Base-by-base conservation (phyloP, 2,329 filamentous ascomycete genomes). In the Cercospora sp. region DNA sequence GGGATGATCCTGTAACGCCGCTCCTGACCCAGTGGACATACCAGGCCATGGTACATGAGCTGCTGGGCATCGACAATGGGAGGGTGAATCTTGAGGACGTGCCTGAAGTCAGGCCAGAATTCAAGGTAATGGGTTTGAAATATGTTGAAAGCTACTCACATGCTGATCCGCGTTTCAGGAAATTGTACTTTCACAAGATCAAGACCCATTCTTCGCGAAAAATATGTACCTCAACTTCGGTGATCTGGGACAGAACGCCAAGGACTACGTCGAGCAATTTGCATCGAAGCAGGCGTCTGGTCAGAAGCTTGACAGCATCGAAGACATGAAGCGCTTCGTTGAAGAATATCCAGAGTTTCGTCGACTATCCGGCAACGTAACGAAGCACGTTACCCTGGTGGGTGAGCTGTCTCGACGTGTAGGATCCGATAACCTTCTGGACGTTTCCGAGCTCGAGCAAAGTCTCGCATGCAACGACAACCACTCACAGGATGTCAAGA, bases 201-300 rank as follows among this genome's bases (percentile, higher is more conserved):
- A 99, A 80, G 95, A 99, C 76, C 94, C 95, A 0, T 99, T 99
- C 82, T 99, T 99, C 83, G 97, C 90, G 81, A 97, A 97, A 83
- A 98, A 98, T 80, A 98, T 98, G 94, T 98, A 94, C 74, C 87
- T 97, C 75, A 98, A 98, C 78, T 99, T 98, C 79, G 94, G 94
- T 64, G 94, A 98, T 73, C 85, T 99, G 5, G 94, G 95, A 10
- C 91, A 94, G 48, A 97, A 96, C 74, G 97, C 97, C 77, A 98
- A 98, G 79, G 94, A 97, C 86, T 99, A 99, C 75, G 95, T 99
- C 65, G 94, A 97, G 77, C 95, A 98, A 77, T 99, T 98, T 77
- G 95, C 98, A 75, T 93, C 91, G 12, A 97, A 96, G 79, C 97
- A 94, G n/a, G 94, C 98, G 77, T 97, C 91, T 75, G 97, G 90